Evolutionary conservation across 2,329 filamentous ascomycete genomes (phyloP).

Genomic region (Fusarium abutilonis): DNA sequence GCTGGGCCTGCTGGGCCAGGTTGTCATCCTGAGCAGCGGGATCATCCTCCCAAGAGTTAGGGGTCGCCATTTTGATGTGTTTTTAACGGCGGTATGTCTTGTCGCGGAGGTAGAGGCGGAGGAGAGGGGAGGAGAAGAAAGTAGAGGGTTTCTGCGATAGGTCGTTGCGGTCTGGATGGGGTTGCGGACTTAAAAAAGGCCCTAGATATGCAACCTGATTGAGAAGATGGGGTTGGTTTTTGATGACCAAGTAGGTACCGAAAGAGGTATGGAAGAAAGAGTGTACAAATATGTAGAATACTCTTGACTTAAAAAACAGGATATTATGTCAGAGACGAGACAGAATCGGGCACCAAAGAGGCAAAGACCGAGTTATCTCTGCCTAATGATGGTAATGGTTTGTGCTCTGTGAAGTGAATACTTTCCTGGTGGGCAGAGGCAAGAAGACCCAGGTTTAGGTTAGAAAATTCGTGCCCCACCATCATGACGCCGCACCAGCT

Average conservation of each 20-base stretch:
- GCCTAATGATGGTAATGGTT: conserved; percentile 42
- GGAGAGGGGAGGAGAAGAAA: conserved; percentile 7
- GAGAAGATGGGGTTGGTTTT: conserved; percentile 19
- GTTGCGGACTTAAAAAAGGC: conserved; percentile 39
- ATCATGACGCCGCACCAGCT: conserved; percentile 48
- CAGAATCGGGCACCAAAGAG: conserved; percentile 42
- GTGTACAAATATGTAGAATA: conserved; percentile 4
- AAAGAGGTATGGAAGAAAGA: conserved; percentile 2
- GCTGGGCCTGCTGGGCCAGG: conserved; percentile 79
- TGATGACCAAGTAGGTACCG: conserved; percentile 3
- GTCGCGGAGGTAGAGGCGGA: conserved; percentile 19
- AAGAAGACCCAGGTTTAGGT: conserved; percentile 37
- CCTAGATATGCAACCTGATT: conserved; percentile 36
- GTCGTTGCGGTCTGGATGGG: conserved; percentile 39
- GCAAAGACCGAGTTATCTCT: conserved; percentile 31
- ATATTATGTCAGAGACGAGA: conserved; percentile 14
- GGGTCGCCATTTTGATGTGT: conserved; percentile 76
- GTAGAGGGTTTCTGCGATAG: conserved; percentile 30
- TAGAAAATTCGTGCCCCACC: conserved; percentile 56
- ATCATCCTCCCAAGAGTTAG: conserved; percentile 96
- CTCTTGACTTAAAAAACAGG: conserved; percentile 3
- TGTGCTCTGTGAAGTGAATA: conserved; percentile 36
- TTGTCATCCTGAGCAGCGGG: conserved; percentile 79
- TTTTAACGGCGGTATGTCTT: conserved; percentile 13
- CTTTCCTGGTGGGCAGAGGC: conserved; percentile 43